Percentiles rank a stretch among this genome's conserved stretches.
These are phyloP conservation scores for Vittaforma corneae DNA, from an alignment of 371 early-diverging fungal species.

Conservation along the genomic window DNA sequence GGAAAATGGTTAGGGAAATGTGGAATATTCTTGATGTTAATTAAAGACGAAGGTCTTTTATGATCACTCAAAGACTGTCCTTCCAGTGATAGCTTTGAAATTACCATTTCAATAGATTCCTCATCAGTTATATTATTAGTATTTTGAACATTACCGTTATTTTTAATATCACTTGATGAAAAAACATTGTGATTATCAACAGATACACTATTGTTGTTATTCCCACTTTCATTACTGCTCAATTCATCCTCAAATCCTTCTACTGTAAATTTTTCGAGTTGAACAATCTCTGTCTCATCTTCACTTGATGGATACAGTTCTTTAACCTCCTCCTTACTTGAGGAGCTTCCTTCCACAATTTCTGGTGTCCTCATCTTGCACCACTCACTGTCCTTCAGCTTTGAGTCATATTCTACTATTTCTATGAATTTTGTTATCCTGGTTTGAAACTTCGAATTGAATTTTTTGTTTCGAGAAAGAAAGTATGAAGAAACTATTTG, in stretches of 20 bases:
- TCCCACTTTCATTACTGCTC: background rate
- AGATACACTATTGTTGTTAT: background rate
- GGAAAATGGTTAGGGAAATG: background rate
- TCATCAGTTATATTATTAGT: background rate
- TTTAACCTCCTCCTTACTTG: too few relatives aligned
- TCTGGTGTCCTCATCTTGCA: too few relatives aligned
- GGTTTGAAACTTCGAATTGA: background rate
- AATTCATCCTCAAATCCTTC: too few relatives aligned
- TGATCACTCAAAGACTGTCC: too few relatives aligned
- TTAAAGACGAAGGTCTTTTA: background rate
- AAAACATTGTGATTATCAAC: background rate
- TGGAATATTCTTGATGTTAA: background rate
- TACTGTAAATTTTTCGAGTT: too few relatives aligned
- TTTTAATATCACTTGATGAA: background rate
- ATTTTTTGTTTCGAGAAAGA: background rate
- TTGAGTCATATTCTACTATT: background rate
- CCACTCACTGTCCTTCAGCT: too few relatives aligned
- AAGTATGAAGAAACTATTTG: conserved; percentile 26
- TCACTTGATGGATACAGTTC: too few relatives aligned
- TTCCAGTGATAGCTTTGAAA: too few relatives aligned
- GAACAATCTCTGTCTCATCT: too few relatives aligned
- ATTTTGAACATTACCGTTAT: background rate
- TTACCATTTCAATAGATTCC: background rate
- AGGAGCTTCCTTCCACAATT: too few relatives aligned
- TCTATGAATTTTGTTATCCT: background rate